Evolutionary conservation across 2,329 filamentous ascomycete genomes (phyloP).

Genomic region (Chaetomiaceae sp.): DNA sequence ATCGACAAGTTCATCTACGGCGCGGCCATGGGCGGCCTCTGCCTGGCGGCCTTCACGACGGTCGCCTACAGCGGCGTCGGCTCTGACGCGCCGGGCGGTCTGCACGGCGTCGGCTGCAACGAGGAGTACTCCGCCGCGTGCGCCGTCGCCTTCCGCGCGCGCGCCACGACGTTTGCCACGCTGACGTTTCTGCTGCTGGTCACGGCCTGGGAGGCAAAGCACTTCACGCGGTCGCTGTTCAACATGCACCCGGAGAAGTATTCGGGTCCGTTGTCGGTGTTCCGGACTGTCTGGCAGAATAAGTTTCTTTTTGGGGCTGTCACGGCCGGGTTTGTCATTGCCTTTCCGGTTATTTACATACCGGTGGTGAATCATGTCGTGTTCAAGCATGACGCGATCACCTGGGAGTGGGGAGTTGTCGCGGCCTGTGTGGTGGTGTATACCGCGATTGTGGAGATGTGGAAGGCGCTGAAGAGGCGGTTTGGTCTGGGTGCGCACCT

Average conservation of each 20-base stretch:
- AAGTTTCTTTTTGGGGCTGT: slow-evolving; percentile 63
- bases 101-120: slow-evolving; percentile 55
- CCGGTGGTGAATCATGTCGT: slow-evolving; percentile 61
- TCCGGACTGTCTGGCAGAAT: slow-evolving; percentile 63
- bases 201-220: slow-evolving; percentile 69
- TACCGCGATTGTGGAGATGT: slow-evolving; percentile 58
- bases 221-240: slow-evolving; percentile 66
- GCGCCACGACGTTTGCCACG: slow-evolving; percentile 65
- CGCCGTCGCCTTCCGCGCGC: slow-evolving; percentile 56
- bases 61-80: slow-evolving; percentile 50
- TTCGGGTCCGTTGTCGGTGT: slow-evolving; percentile 45
- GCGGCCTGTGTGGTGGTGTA: slow-evolving; percentile 55
- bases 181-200: slow-evolving; percentile 64
- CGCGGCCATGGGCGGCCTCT: slow-evolving; percentile 57
- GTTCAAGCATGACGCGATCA: slow-evolving; percentile 64
- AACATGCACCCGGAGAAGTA: slow-evolving; percentile 54
- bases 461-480: slow-evolving; percentile 60
- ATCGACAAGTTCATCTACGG: slow-evolving; percentile 64
- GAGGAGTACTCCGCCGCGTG: slow-evolving; percentile 46
- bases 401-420: slow-evolving; percentile 70
- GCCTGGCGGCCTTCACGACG: slow-evolving; percentile 55
- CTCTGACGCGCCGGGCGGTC: slow-evolving; percentile 48
- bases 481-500: slow-evolving; percentile 12
- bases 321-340: slow-evolving; percentile 53
- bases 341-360: slow-evolving; percentile 62